A percentile compares a stretch with the other conserved stretches of the same genome.
These are phyloP conservation scores for Paraglomus occultum DNA, from an alignment of 192 early-diverging fungal genomes.

Conservation along the genomic window DNA sequence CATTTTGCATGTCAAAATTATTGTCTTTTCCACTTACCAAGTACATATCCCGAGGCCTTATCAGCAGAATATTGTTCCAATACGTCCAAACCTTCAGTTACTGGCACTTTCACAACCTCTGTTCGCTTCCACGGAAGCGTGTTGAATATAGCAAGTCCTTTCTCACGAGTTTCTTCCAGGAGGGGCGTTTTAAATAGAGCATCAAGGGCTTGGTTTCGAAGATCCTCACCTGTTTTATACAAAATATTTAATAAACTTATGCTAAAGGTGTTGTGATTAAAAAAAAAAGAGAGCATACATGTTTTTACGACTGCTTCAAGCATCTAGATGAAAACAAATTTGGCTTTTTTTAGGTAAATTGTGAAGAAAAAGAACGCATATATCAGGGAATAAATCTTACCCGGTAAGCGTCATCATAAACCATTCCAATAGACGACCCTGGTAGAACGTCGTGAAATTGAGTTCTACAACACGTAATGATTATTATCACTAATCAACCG, in stretches of 20 bases:
- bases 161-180: background rate
- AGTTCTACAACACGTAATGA: slow-evolving; percentile 43
- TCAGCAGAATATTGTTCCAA: slow-evolving; percentile 48
- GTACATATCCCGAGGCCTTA: slow-evolving; percentile 41
- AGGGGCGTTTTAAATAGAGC: slow-evolving; percentile 35
- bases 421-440: slow-evolving; percentile 86
- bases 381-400: slow-evolving; percentile 34
- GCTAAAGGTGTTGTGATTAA: background rate
- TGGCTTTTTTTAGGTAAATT: slow-evolving; percentile 36
- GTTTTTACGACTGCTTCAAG: slow-evolving; percentile 41
- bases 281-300: slow-evolving; percentile 1
- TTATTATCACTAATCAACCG: background rate
- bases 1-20: no score
- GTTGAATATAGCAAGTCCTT: slow-evolving; percentile 57
- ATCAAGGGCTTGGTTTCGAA: slow-evolving; percentile 49
- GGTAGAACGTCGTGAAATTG: slow-evolving; percentile 99
- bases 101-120: slow-evolving; percentile 66
- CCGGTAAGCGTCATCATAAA: slow-evolving; percentile 80
- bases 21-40: slow-evolving; percentile 30
- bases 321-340: slow-evolving; percentile 25
- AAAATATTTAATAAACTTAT: background rate
- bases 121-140: slow-evolving; percentile 66
- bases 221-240: slow-evolving; percentile 27
- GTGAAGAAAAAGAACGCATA: background rate
- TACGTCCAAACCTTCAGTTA: slow-evolving; percentile 34